Base-by-base conservation (phyloP, 768 basidiomycete species). In the Boletus tomentosulus region DNA sequence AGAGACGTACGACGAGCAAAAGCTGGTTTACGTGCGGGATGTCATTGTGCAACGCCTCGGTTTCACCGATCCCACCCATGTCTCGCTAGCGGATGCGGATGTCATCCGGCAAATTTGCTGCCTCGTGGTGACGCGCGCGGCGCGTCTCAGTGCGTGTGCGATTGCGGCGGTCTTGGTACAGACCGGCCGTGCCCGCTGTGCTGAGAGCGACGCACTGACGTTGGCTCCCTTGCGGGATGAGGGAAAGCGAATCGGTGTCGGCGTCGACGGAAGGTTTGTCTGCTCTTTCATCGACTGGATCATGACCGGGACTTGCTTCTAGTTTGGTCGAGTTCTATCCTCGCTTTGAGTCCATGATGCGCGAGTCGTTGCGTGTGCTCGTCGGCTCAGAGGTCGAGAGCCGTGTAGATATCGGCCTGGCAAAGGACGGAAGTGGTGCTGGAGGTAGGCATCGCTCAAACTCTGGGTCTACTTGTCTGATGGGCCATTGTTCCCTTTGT, bases 341-440 rank as follows among this genome's bases (percentile, higher is more conserved):
- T 1, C 77, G 82, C 62, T 99, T 93, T 68, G 82, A 92, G 62
- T 74, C 78, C 13, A 80, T 79, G 12, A 74, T 97, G 50, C 80
- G 92, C 16, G 83, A 84, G 42, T 86, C 94, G 0, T 69, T 99
- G 48, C 75, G 81, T n/a, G 66, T 73, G 3, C 65, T 98, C 22
- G 82, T 98, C 3, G 96, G 96, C 3, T 75, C 81, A 38, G 84
- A 89, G 31, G 84, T 89, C 7, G 92, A 95, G 74, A 76, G 82
- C 63, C 76, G 83, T 30, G 84, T 97, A 1, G 79, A 86, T 46
- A 89, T 98, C 62, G 96, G 92, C 35, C 68, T 98, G 67, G 97
- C 97, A 4, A 98, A 97, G 71, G 97, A 99, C 62, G 97, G 97
- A 12, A 95, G 92, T 64, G 97, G 96, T 35, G 93, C 94, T 39